These are phyloP conservation scores for Achaetomiella virescens DNA, from an alignment of 495 filamentous ascomycete genomes.

Conservation along the genomic window DNA sequence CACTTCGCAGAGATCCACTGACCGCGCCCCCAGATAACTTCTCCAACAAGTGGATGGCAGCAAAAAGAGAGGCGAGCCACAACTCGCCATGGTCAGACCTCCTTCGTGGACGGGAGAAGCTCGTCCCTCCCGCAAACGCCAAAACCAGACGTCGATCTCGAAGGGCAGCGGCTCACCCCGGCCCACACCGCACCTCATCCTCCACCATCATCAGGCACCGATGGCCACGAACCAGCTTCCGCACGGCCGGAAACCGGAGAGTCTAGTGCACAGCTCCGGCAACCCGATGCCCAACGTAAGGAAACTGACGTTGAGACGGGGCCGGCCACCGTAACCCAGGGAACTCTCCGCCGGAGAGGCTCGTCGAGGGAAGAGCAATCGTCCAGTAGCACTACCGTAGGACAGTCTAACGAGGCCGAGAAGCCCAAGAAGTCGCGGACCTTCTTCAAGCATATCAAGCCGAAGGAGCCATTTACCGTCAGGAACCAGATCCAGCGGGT, in stretches of 20 bases:
- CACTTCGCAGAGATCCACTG: neutral
- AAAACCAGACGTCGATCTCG: slow-evolving; percentile 1
- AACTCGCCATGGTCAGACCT: neutral
- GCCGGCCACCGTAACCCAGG: neutral
- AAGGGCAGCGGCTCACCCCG: slow-evolving; percentile 3
- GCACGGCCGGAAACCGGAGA: neutral
- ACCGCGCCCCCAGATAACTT: slow-evolving; percentile 1
- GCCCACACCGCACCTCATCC: neutral
- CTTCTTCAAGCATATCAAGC: slow-evolving; percentile 38
- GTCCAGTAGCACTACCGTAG: neutral
- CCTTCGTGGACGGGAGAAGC: neutral
- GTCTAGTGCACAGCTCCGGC: neutral
- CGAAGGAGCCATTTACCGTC: slow-evolving; percentile 54
- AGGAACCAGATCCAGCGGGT: slow-evolving; percentile 63
- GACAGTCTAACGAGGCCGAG: slow-evolving; percentile 11
- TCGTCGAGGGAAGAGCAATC: neutral
- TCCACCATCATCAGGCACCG: neutral
- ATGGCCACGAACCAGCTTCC: neutral
- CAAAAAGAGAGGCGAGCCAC: slow-evolving; percentile 4
- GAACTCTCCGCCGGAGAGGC: slow-evolving; percentile 3
- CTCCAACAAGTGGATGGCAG: slow-evolving; percentile 5
- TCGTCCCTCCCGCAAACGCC: neutral
- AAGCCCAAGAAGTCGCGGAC: slow-evolving; percentile 31
- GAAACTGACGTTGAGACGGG: neutral
- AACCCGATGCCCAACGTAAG: neutral